Percentiles rank a stretch among this genome's conserved stretches.
These are phyloP conservation scores for Malassezia equina DNA, from an alignment of 1,284 basidiomycete genomes.

Conservation along the genomic window DNA sequence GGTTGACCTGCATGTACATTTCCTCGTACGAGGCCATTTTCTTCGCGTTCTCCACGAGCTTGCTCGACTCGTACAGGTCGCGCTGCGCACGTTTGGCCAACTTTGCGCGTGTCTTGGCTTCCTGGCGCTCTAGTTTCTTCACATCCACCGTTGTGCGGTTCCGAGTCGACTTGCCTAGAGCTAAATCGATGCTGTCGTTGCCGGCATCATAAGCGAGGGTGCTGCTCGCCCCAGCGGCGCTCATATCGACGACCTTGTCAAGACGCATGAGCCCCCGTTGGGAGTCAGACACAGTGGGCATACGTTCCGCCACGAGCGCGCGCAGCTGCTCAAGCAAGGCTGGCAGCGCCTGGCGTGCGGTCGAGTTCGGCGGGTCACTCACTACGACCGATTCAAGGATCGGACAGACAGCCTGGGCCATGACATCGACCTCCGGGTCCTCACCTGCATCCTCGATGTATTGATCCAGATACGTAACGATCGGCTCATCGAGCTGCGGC, in stretches of 20 bases:
- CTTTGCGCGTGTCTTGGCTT: constrained; percentile 94
- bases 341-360: constrained; percentile 22
- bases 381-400: constrained; percentile 43
- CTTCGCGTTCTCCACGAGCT: constrained; percentile 80
- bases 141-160: constrained; percentile 92
- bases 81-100: constrained; percentile 76
- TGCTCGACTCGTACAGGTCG: constrained; percentile 89
- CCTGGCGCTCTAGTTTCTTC: constrained; percentile 95
- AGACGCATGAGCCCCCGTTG: constrained; percentile 51
- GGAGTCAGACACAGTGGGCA: constrained; percentile 15
- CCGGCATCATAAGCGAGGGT: constrained; percentile 28
- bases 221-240: constrained; percentile 55
- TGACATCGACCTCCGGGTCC: constrained; percentile 32
- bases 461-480: constrained; percentile 83
- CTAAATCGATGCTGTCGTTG: constrained; percentile 56
- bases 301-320: constrained; percentile 31
- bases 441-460: constrained; percentile 76
- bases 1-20: constrained; percentile 98
- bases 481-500: constrained; percentile 80
- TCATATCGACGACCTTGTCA: constrained; percentile 91
- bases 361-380: constrained; percentile 24
- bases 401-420: constrained; percentile 33
- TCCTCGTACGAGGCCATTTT: constrained; percentile 94
- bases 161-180: constrained; percentile 86
- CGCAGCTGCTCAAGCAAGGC: constrained; percentile 28